These are phyloP conservation scores for Xerocomus amazonicus DNA, from an alignment of 1,284 basidiomycete species.

Conservation along the genomic window DNA sequence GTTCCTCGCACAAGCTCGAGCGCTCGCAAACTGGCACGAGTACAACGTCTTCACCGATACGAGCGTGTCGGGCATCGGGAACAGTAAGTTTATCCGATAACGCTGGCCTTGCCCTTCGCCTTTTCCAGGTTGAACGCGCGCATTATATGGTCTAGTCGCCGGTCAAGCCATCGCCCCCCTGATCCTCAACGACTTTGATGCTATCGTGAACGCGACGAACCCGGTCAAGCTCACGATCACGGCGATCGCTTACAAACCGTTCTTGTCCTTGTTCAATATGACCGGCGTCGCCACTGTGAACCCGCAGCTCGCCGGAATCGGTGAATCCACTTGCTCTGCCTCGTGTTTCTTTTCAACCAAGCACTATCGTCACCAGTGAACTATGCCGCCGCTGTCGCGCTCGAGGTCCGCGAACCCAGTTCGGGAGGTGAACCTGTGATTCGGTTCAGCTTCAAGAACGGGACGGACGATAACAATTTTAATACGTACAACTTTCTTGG, in stretches of 20 bases:
- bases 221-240: conserved; percentile 64
- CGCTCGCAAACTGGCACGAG: conserved; percentile 75
- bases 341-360: conserved; percentile 9
- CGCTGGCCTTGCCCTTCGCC: not conserved
- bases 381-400: conserved; percentile 66
- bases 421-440: conserved; percentile 50
- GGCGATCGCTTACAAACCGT: conserved; percentile 78
- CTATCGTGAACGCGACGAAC: conserved; percentile 56
- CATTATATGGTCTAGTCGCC: conserved; percentile 47
- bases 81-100: conserved; percentile 46
- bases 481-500: conserved; percentile 62
- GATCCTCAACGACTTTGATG: conserved; percentile 56
- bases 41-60: conserved; percentile 64
- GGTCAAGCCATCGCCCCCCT: conserved; percentile 64
- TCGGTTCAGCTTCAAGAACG: conserved; percentile 79
- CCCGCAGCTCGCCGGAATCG: conserved; percentile 60
- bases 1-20: conserved; percentile 55
- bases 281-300: conserved; percentile 52
- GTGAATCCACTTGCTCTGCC: conserved; percentile 34
- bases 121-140: conserved; percentile 9
- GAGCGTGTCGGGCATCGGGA: conserved; percentile 59
- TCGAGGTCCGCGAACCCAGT: conserved; percentile 61
- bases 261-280: conserved; percentile 80
- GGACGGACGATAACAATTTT: conserved; percentile 49
- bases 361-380: conserved; percentile 45